Evolutionary conservation across 768 basidiomycete species (phyloP).

Genomic region (Lyophyllum semitale): DNA sequence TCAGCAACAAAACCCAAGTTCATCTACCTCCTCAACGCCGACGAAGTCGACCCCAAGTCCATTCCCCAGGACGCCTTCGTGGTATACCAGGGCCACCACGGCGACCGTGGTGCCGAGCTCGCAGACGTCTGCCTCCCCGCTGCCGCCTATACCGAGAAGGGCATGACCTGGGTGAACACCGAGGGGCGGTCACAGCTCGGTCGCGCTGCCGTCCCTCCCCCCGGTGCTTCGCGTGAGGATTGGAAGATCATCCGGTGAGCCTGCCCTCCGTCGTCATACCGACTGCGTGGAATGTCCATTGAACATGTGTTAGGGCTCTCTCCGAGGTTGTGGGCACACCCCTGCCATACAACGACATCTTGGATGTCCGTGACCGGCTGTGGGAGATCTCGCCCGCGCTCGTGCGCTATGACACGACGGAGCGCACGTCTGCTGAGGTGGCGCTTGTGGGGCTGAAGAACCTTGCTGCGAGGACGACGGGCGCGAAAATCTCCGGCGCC

Average conservation of each 20-base stretch:
- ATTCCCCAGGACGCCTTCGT: conserved; percentile 94
- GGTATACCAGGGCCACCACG: conserved; percentile 98
- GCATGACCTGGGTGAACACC: conserved; percentile 93
- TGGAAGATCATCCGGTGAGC: conserved; percentile 93
- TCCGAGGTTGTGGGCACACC: conserved; percentile 83
- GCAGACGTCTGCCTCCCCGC: conserved; percentile 97
- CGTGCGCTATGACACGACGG: conserved; percentile 81
- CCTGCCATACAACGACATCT: conserved; percentile 87
- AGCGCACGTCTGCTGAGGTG: conserved; percentile 74
- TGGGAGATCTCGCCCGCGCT: conserved; percentile 95
- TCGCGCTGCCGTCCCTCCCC: conserved; percentile 88
- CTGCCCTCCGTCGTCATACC: background rate
- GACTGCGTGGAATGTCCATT: background rate
- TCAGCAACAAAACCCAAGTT: conserved; percentile 84
- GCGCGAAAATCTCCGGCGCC: conserved; percentile 56
- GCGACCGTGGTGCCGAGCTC: conserved; percentile 92
- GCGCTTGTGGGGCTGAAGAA: conserved; percentile 68
- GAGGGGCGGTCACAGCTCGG: conserved; percentile 93
- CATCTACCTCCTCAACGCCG: conserved; percentile 94
- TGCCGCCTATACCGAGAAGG: conserved; percentile 90
- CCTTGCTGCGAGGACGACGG: conserved; percentile 51
- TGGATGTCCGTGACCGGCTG: conserved; percentile 85
- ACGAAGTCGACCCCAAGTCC: conserved; percentile 84
- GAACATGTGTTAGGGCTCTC: conserved; percentile 60
- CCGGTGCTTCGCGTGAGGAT: conserved; percentile 94